Conservation (phyloP, 2,329 filamentous ascomycete species). For the Colletotrichum sublineola region DNA sequence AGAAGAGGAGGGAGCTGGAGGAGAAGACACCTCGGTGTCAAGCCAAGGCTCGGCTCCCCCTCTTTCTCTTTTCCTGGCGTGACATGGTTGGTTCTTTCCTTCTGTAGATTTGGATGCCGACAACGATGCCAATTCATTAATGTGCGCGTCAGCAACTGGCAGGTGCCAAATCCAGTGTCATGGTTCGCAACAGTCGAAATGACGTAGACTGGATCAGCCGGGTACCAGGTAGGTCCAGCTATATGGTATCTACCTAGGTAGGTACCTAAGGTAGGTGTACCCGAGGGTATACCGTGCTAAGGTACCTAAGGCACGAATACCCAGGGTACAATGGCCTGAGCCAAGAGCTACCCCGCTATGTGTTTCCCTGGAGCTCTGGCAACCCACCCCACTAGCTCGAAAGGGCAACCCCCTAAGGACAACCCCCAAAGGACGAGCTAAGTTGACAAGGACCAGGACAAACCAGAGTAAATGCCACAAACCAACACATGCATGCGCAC, state of each 20-base stretch:
- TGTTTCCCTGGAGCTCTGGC: constrained; percentile 25
- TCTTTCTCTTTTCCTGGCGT: constrained; percentile 1
- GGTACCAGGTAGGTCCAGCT: neutral
- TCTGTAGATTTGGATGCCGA: neutral
- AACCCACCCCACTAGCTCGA: constrained; percentile 17
- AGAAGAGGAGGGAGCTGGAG: neutral
- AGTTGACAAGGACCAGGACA: neutral
- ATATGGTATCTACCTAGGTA: neutral
- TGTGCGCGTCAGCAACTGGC: neutral
- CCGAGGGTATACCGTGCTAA: too few relatives aligned
- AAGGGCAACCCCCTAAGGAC: neutral
- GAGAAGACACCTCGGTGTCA: neutral
- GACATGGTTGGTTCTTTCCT: neutral
- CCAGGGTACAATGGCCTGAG: constrained; percentile 5
- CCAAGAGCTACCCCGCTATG: constrained; percentile 38
- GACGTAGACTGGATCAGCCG: constrained; percentile 21
- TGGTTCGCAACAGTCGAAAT: neutral
- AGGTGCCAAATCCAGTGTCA: neutral
- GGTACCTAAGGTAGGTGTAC: neutral
- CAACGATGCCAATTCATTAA: neutral
- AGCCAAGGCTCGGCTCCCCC: constrained; percentile 13
- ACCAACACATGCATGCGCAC: neutral
- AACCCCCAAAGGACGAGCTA: neutral
- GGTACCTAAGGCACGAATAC: neutral
- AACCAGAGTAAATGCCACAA: neutral